A percentile compares a stretch with the other conserved stretches of the same genome.
Evolutionary conservation across 495 filamentous ascomycete genomes (phyloP).

Genomic region (Tirmania nivea): DNA sequence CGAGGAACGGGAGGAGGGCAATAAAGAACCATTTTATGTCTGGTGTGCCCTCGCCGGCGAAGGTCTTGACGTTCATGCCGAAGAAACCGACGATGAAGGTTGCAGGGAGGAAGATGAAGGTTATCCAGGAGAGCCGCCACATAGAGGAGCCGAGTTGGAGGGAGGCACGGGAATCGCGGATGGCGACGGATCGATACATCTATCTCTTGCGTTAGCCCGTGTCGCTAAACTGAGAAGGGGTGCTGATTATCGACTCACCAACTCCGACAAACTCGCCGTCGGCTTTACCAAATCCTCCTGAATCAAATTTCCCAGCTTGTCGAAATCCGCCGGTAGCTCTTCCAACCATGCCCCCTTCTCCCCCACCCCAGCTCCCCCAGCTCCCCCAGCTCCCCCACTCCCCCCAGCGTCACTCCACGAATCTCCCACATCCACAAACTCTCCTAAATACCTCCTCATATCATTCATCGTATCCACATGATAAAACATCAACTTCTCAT

Average conservation of each 20-base stretch:
- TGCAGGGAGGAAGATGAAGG: conserved; percentile 33
- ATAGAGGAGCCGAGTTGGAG: conserved; percentile 29
- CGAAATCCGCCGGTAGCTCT: conserved; percentile 22
- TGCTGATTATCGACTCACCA: conserved; percentile 2
- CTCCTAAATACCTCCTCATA: conserved; percentile 22
- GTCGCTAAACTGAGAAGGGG: neutral
- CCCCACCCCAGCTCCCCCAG: neutral
- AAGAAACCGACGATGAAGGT: conserved; percentile 32
- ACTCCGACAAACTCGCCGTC: conserved; percentile 26
- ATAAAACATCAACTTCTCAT: conserved; percentile 31
- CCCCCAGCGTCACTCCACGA: too few species aligned
- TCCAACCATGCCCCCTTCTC: conserved; percentile 24
- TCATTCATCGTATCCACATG: conserved; percentile 29
- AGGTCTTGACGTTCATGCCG: conserved; percentile 32
- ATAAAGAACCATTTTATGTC: conserved; percentile 33
- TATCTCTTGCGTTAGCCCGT: neutral
- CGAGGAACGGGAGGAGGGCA: conserved; percentile 25
- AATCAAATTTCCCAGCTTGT: conserved; percentile 24
- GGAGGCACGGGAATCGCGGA: conserved; percentile 30
- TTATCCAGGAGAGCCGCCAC: conserved; percentile 29
- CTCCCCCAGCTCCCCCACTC: too few species aligned
- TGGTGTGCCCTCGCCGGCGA: conserved; percentile 19
- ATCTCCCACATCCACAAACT: conserved; percentile 4
- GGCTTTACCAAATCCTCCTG: conserved; percentile 31
- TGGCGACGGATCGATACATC: conserved; percentile 35